Percentiles rank a stretch among this genome's conserved stretches.
These are phyloP conservation scores for Myxozyma nipponensis DNA, from an alignment of 805 yeast genomes.

Conservation along the genomic window DNA sequence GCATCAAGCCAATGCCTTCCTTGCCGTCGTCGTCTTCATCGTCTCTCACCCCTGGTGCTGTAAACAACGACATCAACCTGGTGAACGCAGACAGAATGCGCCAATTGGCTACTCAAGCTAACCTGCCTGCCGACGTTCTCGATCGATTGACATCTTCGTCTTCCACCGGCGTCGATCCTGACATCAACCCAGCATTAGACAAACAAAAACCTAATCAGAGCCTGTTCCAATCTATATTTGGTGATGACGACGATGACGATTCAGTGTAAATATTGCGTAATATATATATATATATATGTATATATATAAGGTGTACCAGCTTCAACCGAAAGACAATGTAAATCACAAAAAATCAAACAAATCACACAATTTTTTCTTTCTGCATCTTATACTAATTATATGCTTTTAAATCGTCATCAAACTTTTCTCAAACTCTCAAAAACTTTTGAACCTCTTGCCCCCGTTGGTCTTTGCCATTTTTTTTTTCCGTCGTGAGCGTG, in stretches of 20 bases:
- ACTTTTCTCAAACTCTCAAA: no score
- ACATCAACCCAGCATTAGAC: conserved; percentile 26
- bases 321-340: no score
- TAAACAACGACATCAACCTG: not conserved
- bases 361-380: no score
- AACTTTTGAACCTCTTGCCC: no score
- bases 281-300: no score
- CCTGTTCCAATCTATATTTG: conserved; percentile 30
- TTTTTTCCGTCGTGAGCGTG: no score
- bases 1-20: conserved; percentile 16
- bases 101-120: not conserved
- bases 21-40: not conserved
- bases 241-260: conserved; percentile 20
- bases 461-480: no score
- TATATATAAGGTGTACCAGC: no score
- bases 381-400: no score
- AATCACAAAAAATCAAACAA: no score
- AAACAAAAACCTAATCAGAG: conserved; percentile 27
- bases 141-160: not conserved
- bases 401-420: no score
- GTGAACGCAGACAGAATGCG: not conserved
- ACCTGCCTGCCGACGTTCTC: not conserved
- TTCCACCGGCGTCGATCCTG: conserved; percentile 12
- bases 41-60: not conserved
- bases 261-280: not conserved